These are phyloP conservation scores for Schwanniomyces vanrijiae DNA, from an alignment of 805 yeast genomes.

Conservation along the genomic window DNA sequence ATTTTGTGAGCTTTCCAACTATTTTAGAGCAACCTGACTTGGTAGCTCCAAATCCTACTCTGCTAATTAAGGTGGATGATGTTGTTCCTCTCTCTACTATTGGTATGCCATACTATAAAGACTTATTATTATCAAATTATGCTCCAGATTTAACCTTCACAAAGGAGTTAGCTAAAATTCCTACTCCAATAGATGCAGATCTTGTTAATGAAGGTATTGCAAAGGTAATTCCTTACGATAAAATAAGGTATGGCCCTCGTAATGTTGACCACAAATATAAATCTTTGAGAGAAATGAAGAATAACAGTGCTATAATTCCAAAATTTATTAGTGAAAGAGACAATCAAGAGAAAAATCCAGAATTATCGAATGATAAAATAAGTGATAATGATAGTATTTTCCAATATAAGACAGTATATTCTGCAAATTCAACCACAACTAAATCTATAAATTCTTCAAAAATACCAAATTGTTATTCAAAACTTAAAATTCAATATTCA, in stretches of 20 bases:
- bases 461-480: constrained; percentile 73
- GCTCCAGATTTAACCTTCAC: constrained; percentile 62
- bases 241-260: constrained; percentile 55
- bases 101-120: constrained; percentile 86
- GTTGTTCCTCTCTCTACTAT: constrained; percentile 63
- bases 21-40: constrained; percentile 56
- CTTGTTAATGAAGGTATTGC: constrained; percentile 30
- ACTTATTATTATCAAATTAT: constrained; percentile 78
- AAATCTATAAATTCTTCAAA: neutral
- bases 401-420: constrained; percentile 8
- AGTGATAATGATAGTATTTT: constrained; percentile 17
- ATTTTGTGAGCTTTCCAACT: constrained; percentile 38
- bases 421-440: neutral
- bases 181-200: constrained; percentile 51
- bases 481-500: constrained; percentile 76
- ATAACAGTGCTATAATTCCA: constrained; percentile 28
- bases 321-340: constrained; percentile 60
- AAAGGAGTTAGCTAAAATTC: constrained; percentile 59
- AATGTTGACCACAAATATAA: constrained; percentile 47
- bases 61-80: constrained; percentile 35
- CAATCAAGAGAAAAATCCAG: neutral
- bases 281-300: constrained; percentile 22
- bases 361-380: neutral
- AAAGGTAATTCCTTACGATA: constrained; percentile 45
- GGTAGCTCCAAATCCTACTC: constrained; percentile 28